phyloP scores from a whole-genome alignment of 805 yeast species.

The Yarrowia yakushimensis region DNA sequence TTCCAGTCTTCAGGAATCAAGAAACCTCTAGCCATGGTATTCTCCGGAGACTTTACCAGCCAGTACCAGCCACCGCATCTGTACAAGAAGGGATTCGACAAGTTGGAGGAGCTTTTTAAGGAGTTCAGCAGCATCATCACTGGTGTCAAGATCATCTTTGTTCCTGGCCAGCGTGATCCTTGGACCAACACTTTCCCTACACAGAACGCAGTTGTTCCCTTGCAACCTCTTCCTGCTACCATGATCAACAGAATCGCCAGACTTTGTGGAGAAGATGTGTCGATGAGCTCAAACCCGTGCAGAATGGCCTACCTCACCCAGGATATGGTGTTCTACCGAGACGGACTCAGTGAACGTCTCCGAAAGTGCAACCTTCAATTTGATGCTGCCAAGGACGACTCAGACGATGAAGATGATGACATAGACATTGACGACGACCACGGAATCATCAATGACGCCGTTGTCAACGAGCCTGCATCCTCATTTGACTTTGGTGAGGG shows the following conservation, averaged over 20 bases:
- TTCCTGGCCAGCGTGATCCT: slow-evolving; percentile 92
- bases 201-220: slow-evolving; percentile 46
- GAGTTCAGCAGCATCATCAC: slow-evolving; percentile 53
- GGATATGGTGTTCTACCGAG: slow-evolving; percentile 72
- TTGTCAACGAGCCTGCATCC: neutral
- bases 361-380: slow-evolving; percentile 65
- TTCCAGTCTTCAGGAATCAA: slow-evolving; percentile 37
- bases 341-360: slow-evolving; percentile 66
- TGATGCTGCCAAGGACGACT: slow-evolving; percentile 39
- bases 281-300: slow-evolving; percentile 74
- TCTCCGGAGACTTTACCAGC: slow-evolving; percentile 78
- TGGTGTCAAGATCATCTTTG: slow-evolving; percentile 58
- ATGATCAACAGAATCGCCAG: slow-evolving; percentile 54
- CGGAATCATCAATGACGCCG: neutral
- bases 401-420: slow-evolving; percentile 33
- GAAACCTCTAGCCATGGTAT: slow-evolving; percentile 63
- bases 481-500: neutral
- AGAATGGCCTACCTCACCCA: slow-evolving; percentile 76
- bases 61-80: slow-evolving; percentile 58
- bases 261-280: slow-evolving; percentile 47
- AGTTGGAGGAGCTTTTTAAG: slow-evolving; percentile 62
- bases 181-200: slow-evolving; percentile 60
- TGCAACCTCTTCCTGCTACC: slow-evolving; percentile 61
- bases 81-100: slow-evolving; percentile 59
- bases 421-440: slow-evolving; percentile 27